Evolutionary conservation across 2,329 filamentous ascomycete genomes (phyloP).

Genomic region (Xylaria multiplex): DNA sequence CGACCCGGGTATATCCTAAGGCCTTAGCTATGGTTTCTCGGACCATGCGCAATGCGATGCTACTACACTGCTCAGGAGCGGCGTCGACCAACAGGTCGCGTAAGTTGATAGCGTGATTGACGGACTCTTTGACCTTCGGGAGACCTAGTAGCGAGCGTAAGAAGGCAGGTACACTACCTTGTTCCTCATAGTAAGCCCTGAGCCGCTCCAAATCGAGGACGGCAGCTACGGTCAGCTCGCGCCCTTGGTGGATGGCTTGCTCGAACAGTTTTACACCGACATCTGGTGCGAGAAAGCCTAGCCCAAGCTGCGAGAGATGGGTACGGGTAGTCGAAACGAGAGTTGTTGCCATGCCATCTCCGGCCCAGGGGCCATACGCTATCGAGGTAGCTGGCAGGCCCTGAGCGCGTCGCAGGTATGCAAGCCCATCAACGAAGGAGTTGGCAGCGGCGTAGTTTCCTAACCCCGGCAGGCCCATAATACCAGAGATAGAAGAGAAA

Average conservation of each 20-base stretch:
- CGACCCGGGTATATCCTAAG: constrained; percentile 38
- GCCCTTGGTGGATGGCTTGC: constrained; percentile 35
- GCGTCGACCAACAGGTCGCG: constrained; percentile 34
- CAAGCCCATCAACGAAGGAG: constrained; percentile 42
- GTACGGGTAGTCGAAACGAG: constrained; percentile 35
- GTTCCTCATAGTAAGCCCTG: constrained; percentile 38
- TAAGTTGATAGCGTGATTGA: constrained; percentile 29
- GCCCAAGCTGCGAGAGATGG: constrained; percentile 42
- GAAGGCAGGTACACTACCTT: constrained; percentile 39
- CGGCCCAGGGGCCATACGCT: constrained; percentile 46
- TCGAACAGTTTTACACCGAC: constrained; percentile 40
- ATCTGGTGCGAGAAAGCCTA: constrained; percentile 38
- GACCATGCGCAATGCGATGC: constrained; percentile 41
- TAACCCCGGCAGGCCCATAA: constrained; percentile 44
- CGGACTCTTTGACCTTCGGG: constrained; percentile 9
- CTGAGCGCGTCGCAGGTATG: constrained; percentile 38
- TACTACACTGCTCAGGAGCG: constrained; percentile 35
- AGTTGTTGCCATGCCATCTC: constrained; percentile 45
- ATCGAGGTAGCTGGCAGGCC: constrained; percentile 43
- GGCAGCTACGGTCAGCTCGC: constrained; percentile 43
- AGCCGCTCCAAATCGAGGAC: constrained; percentile 43
- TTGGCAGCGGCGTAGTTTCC: constrained; percentile 46
- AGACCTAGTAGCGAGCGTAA: constrained; percentile 37
- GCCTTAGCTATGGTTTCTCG: constrained; percentile 43
- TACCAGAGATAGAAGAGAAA: constrained; percentile 46